Percentiles rank a stretch among this genome's conserved stretches.
These are phyloP conservation scores for Verticillium nubilum DNA, from an alignment of 2,329 filamentous ascomycete species.

Conservation along the genomic window DNA sequence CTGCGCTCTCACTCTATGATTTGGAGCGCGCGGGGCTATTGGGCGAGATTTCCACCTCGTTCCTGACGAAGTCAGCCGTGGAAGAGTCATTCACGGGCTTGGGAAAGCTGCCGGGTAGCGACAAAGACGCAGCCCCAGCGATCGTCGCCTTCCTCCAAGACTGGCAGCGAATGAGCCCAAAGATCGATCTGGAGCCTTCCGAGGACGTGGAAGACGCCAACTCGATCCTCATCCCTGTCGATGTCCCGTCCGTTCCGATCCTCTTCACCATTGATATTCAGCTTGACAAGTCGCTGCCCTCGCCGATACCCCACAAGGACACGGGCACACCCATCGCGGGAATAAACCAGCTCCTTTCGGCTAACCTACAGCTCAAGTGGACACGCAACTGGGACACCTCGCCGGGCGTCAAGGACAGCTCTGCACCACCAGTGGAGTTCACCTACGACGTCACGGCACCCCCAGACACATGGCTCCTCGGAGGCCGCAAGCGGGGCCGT, in stretches of 20 bases:
- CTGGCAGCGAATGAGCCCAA: conserved; percentile 30
- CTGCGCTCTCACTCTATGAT: conserved; percentile 40
- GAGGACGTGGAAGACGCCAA: conserved; percentile 28
- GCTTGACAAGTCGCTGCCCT: conserved; percentile 34
- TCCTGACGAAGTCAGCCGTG: conserved; percentile 43
- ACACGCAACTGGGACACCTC: conserved; percentile 57
- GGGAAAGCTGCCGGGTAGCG: conserved; percentile 30
- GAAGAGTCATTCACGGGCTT: conserved; percentile 43
- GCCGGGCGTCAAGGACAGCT: conserved; percentile 17
- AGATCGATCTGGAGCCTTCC: conserved; percentile 13
- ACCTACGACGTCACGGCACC: conserved; percentile 75
- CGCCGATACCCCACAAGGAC: conserved; percentile 17
- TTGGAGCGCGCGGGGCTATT: conserved; percentile 53
- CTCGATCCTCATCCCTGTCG: conserved; percentile 81
- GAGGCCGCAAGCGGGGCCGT: conserved; percentile 68
- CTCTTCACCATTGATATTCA: conserved; percentile 73
- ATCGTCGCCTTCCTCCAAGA: conserved; percentile 26
- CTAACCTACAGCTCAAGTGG: conserved; percentile 57
- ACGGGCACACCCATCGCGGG: conserved; percentile 40
- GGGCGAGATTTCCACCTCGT: conserved; percentile 42
- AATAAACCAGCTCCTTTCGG: conserved; percentile 60
- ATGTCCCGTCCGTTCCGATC: conserved; percentile 77
- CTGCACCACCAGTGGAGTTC: conserved; percentile 53
- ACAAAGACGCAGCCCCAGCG: conserved; percentile 21
- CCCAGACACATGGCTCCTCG: conserved; percentile 76